Base-by-base conservation (phyloP, 805 yeast species). In the Kodamaea jinghongensis region DNA sequence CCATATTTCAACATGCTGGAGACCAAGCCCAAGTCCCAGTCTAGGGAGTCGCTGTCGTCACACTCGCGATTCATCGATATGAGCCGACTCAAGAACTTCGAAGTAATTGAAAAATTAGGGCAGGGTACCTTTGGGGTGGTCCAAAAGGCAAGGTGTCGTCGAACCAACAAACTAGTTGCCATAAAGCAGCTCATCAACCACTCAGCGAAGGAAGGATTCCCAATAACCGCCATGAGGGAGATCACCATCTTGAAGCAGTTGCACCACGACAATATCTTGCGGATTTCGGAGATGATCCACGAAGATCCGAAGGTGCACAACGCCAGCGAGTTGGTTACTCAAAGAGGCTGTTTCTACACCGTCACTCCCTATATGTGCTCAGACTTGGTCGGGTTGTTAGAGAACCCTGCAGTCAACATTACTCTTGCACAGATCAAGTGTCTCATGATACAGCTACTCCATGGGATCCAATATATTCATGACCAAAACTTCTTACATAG, bases 141-240 rank as follows among this genome's bases (percentile, higher is more conserved):
- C 3, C 82, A 82, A 52, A 86, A 84, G 54, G 98, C 96, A 4
- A 63, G 70, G 35, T 71, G 76, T 28, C 67, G 65, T 26, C 60
- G 73, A n/a, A 63, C 81, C 1, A 70, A 75, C 3, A 67, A 75
- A 31, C 52, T 79, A 11, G 97, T 91, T 13, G 99, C 99, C 0
- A 70, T 95, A 50, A 93, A 93, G 61, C 86, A 83, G 56, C 76
- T 93, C 34, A 67, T 89, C n/a, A 74, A 86, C 46, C 89, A 81
- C 54, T 79, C 82, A 37, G 83, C 81, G 31, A 81, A 81, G 48
- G 90, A 85, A 51, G 84, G 86, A 26, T 89, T 91, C 56, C 98
- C 99, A 1, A 81, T 93, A 17, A 93, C 99, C 0, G 96, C 98
- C 2, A 78, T 90, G 61, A 75, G 99, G 46, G 99, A 93, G 56